Base-by-base conservation (phyloP, 1,284 basidiomycete genomes). In the Malassezia slooffiae region DNA sequence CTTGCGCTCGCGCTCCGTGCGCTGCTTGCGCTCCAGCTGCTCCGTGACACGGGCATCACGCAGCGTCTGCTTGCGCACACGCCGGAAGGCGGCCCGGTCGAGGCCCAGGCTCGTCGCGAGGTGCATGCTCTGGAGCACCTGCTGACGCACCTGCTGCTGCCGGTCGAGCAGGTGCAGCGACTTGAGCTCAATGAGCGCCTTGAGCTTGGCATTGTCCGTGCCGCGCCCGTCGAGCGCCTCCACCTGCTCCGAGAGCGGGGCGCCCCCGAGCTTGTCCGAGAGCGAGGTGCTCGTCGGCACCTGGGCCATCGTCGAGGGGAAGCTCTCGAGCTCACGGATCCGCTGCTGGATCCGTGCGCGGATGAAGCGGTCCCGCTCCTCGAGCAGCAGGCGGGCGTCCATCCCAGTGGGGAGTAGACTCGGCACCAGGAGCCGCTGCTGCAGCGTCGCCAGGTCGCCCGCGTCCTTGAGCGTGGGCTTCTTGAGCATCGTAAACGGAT, bases 131-230 rank as follows among this genome's bases (percentile, higher is more conserved):
- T 87, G 82, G 3, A 91, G 82, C 26, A 96, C 79, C 53, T 84
- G 78, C 23, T 88, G 84, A 5, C 90, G 80, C 60, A 95, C 75
- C 21, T 80, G 75, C 20, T 83, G 80, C 67, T 99, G 93, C 70
- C 89, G 90, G 47, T 89, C 83, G 20, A 93, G 76, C 16, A 97
- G 77, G 15, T 83, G 80, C n/a, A 97, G 78, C 8, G 81, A 79
- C 69, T 95, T 93, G 67, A 96, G 80, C 73, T 97, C 91, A 58
- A 97, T 95, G 43, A 91, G 74, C 0, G 88, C 87, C 41, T 82
- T 81, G 15, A 96, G 75, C 68, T 91, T 90, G 42, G 82, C 83
- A 50, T 69, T 60, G 47, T 67, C 54, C 16, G 56, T 70, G 55
- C 75, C 75, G 54, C 43, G 41, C 10, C 41, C 41, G 30, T 26